Base-by-base conservation (phyloP, 1,284 basidiomycete species). In the Malassezia sp. region DNA sequence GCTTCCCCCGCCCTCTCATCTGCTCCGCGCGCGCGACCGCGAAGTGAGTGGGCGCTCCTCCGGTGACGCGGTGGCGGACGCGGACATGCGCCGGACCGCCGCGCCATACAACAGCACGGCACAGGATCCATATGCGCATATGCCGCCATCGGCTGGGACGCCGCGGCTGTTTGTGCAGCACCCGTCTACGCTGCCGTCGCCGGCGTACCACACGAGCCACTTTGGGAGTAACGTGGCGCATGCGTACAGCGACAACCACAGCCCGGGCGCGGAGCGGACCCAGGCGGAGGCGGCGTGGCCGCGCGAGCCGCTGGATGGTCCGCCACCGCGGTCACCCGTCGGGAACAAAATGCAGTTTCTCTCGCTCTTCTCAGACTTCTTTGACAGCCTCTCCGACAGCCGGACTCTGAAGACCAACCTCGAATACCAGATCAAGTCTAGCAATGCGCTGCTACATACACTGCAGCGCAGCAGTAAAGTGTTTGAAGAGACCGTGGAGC, bases 401-500 rank as follows among this genome's bases (percentile, higher is more conserved):
- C 59, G 64, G 35, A 64, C 64, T 21, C 54, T 69, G 24, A 64
- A 66, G 45, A 59, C 63, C 5, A 67, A 63, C 20, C 47, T 69
- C 21, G 66, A 69, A 37, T 60, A 69, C 36, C 66, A 69, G 44
- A 64, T 69, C 35, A 52, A 57, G 31, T 43, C 64, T 5, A 66
- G 62, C 50, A 67, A 67, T 41, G 57, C 61, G 7, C 34, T 69
- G 38, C 56, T 69, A 3, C 60, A 63, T 42, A 66, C 66, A n/a
- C 45, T 69, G 27, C 64, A 67, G 54, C 53, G 55, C 12, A 59
- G 56, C 38, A 61, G 55, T 8, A 43, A 57, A 0, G 63, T 67
- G 21, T 41, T 69, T 6, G 66, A 69, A 30, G 59, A 66, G 36
- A 57, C 62, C 2, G 63, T 66, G 1, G 66, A 69, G 9, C 56